These are phyloP conservation scores for Microcyclospora tardicrescens DNA, from an alignment of 2,329 filamentous ascomycete genomes.

Conservation along the genomic window DNA sequence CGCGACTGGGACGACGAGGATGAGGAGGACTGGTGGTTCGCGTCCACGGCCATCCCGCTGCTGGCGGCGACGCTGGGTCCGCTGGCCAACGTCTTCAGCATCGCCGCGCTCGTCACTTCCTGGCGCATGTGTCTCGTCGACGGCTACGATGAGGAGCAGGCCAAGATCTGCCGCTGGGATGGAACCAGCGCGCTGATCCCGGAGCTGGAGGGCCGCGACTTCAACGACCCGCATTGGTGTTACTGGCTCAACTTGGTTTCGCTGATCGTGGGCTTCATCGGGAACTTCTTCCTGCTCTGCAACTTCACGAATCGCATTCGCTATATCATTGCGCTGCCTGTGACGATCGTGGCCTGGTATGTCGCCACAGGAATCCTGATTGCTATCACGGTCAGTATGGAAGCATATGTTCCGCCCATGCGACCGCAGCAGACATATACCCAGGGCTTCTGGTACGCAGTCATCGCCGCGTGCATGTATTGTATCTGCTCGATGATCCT, in stretches of 20 bases:
- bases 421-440: constrained; percentile 46
- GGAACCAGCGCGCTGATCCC: constrained; percentile 22
- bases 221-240: constrained; percentile 59
- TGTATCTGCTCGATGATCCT: constrained; percentile 66
- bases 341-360: constrained; percentile 73
- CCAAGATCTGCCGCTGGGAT: constrained; percentile 15
- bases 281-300: constrained; percentile 70
- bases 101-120: constrained; percentile 67
- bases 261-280: constrained; percentile 59
- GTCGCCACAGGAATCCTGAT: constrained; percentile 50
- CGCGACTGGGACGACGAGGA: constrained; percentile 22
- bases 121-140: constrained; percentile 53
- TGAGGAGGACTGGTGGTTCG: constrained; percentile 25
- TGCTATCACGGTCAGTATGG: constrained; percentile 52
- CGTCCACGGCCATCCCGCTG: constrained; percentile 36
- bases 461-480: constrained; percentile 69
- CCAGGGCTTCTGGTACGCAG: constrained; percentile 76
- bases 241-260: constrained; percentile 66
- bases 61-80: constrained; percentile 75
- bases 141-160: constrained; percentile 28
- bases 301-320: constrained; percentile 74
- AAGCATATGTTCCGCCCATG: constrained; percentile 44
- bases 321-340: constrained; percentile 69
- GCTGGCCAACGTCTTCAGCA: constrained; percentile 75
- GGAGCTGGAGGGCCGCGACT: constrained; percentile 43